These are phyloP conservation scores for Panicum miliaceum DNA, from an alignment of 176 grass and related monocot genomes.

Conservation along the genomic window DNA sequence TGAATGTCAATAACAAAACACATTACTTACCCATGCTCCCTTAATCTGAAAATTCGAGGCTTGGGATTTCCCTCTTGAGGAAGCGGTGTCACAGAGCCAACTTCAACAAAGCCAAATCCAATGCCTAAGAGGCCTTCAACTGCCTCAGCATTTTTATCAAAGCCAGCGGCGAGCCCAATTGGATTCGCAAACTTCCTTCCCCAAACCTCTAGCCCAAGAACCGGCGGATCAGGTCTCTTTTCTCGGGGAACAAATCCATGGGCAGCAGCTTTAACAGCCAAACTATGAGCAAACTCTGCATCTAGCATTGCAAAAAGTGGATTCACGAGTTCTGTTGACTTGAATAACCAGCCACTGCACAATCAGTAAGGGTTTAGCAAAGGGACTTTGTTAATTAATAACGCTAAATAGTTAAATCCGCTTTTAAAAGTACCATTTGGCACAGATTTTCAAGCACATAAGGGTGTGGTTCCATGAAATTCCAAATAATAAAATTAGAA, in stretches of 20 bases:
- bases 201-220: conserved; percentile 86
- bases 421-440: neutral
- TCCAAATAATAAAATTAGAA: conserved; percentile 21
- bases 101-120: conserved; percentile 98
- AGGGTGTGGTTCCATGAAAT: neutral
- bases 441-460: conserved; percentile 25
- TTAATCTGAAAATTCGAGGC: conserved; percentile 87
- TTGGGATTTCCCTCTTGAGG: conserved; percentile 97
- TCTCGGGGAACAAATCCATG: conserved; percentile 87
- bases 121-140: conserved; percentile 86
- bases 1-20: neutral
- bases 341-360: conserved; percentile 87
- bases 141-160: conserved; percentile 97
- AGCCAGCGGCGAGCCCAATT: conserved; percentile 91
- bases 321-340: conserved; percentile 78
- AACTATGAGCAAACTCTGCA: conserved; percentile 83
- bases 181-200: conserved; percentile 89
- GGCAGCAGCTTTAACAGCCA: conserved; percentile 80
- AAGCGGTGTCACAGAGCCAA: conserved; percentile 93
- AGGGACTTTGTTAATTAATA: conserved; percentile 7
- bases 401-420: neutral
- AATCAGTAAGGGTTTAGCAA: conserved; percentile 40
- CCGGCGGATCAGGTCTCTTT: conserved; percentile 85
- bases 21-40: conserved; percentile 70
- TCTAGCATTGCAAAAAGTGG: conserved; percentile 88